Evolutionary conservation across 495 filamentous ascomycete species (phyloP), one percentile per base, ranked within the genome.

Genomic region (Hypoxylon perforatum): DNA sequence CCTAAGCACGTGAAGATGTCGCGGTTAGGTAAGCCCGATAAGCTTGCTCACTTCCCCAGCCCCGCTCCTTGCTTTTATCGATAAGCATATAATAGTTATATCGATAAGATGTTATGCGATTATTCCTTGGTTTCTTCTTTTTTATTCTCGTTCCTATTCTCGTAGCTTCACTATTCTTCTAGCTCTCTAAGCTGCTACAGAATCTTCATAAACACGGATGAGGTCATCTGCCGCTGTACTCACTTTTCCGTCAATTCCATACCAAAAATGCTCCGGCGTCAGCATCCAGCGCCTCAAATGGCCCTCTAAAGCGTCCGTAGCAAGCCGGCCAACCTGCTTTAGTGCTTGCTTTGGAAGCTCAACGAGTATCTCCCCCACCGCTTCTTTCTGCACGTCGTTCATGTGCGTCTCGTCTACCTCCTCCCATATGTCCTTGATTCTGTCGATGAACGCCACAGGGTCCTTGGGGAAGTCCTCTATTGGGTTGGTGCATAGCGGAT

Each of bases 251-350:
- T 67, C 69, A 3, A 68, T 64, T 4, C 69, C 69, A 12, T 71
- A 71, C 64, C 64, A 68, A 23, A 71, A 71, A n/a, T 71, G 69
- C 39, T 71, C 15, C 36, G 69, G 69, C 12, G 64, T 71, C n/a
- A 71, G 41, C 59, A 71, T 60, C 69, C 69, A 71, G 4, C 69
- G 59, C 39, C 59, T 50, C 11, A 71, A 14, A 59, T 69, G 57
- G 15, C 69, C 69, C 3, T 44, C 17, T 3, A 56, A 5, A 18
- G 69, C 59, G 38, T 72, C 69, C 25, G 36, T 63, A 11, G 35
- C 65, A 7, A 72, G 65, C 15, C 63, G 42, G 5, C 33, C 41
- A 12, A 72, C 21, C 22, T 69, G 19, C n/a, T 21, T 14, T 10
- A 55, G 11, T 1, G 65, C 65, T 46, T 72, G 65, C 28, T 57